phyloP scores from a whole-genome alignment of 1,284 basidiomycete genomes.

The Kalmanozyma brasiliensis region DNA sequence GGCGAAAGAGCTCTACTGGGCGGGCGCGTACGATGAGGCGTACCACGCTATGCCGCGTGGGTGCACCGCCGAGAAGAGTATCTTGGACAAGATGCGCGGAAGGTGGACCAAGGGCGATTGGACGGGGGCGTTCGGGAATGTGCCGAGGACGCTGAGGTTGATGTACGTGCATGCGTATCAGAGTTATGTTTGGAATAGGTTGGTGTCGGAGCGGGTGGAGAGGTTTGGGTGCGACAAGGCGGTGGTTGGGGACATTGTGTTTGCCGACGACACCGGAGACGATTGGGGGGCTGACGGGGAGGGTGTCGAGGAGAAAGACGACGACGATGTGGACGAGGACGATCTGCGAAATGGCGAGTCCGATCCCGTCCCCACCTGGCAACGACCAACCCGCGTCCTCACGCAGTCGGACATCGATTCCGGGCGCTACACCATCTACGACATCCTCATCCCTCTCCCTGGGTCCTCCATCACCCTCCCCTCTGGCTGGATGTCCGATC shows the following conservation, averaged over 20 bases:
- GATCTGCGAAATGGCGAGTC: constrained; percentile 19
- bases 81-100: constrained; percentile 84
- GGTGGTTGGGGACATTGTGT: constrained; percentile 78
- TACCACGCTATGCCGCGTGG: constrained; percentile 86
- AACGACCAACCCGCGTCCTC: constrained; percentile 78
- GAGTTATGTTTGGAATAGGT: constrained; percentile 97
- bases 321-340: constrained; percentile 19
- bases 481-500: constrained; percentile 80
- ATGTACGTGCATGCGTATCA: constrained; percentile 99
- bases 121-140: constrained; percentile 47
- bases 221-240: constrained; percentile 80
- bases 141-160: constrained; percentile 78
- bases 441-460: constrained; percentile 93
- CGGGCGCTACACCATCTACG: constrained; percentile 82
- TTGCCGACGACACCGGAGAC: constrained; percentile 60
- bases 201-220: constrained; percentile 89
- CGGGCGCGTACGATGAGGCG: constrained; percentile 71
- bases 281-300: constrained; percentile 13
- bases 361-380: constrained; percentile 49
- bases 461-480: constrained; percentile 92
- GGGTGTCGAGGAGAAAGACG: constrained; percentile 8
- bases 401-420: constrained; percentile 77
- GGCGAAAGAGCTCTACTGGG: constrained; percentile 43
- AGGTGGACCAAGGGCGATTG: constrained; percentile 49
- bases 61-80: constrained; percentile 88